Evolutionary conservation across 176 grass and related monocot species (phyloP), one percentile per base, ranked within the genome.

Genomic region (Raddia guianensis): DNA sequence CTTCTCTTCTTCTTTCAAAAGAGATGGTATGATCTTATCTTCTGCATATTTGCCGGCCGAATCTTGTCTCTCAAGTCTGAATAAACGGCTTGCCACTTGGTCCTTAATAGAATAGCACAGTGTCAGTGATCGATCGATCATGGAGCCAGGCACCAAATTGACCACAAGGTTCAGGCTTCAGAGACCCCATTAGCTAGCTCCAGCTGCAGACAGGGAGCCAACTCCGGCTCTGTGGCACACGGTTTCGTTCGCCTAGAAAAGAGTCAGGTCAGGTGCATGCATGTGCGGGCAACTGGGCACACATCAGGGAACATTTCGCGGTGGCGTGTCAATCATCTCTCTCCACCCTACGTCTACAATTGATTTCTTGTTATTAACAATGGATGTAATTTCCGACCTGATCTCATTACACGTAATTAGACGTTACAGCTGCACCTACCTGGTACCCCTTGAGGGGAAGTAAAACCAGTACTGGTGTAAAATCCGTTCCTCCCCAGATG

Each of bases 231-330:
- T 11, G 9, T 2, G 72, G 37, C 52, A 49, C 63, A 42, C 27
- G 45, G 8, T 67, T 67, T 70, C 42, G 46, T 67, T 70, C 42
- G 46, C 59, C 44, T 19, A 42, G 27, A 69, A 40, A 27, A 27
- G 27, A 27, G 27, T 27, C 27, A 27, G 27, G 27, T 27, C n/a
- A 27, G 37, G 37, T 40, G 37, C 37, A 40, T 40, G 37, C 37
- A 40, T 40, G 37, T 40, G 37, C 4, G 37, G 37, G 37, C 37
- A 8, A 1, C 70, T 48, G 70, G 50, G 70, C 19, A 62, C 71
- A 76, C 61, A 8, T 2, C 70, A 56, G 70, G 50, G 70, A 34
- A 62, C 71, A 76, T 51, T 51, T 74, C 70, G 75, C 45, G 14
- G 32, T 68, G 63, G 49, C 1, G 50, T 52, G 55, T 81, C 68